A percentile compares a stretch with the other conserved stretches of the same genome.
phyloP scores from a whole-genome alignment of 495 filamentous ascomycete species.

The Penicillium flavigenum region DNA sequence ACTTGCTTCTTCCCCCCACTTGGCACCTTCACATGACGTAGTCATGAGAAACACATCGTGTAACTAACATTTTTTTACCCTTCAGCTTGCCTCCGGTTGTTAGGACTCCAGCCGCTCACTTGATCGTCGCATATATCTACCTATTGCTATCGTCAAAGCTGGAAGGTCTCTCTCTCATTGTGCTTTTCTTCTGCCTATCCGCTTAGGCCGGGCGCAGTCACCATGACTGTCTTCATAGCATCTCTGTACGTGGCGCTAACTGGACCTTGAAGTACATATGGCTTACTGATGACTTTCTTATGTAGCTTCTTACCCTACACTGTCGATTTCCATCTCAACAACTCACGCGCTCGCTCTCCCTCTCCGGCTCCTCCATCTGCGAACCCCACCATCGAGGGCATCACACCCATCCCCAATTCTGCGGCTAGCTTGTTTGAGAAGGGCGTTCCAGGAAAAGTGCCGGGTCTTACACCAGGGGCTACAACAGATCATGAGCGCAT shows the following conservation, averaged over 20 bases:
- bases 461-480: slow-evolving; percentile 55
- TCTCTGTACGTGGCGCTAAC: slow-evolving; percentile 64
- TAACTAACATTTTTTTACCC: slow-evolving; percentile 29
- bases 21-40: slow-evolving; percentile 42
- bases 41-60: slow-evolving; percentile 36
- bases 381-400: slow-evolving; percentile 25
- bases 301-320: slow-evolving; percentile 86
- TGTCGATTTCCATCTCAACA: slow-evolving; percentile 63
- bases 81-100: slow-evolving; percentile 9
- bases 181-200: slow-evolving; percentile 12
- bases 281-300: slow-evolving; percentile 3
- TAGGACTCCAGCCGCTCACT: not conserved
- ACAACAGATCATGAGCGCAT: slow-evolving; percentile 60
- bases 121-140: slow-evolving; percentile 1
- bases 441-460: slow-evolving; percentile 39
- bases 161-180: not conserved
- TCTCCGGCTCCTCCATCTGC: slow-evolving; percentile 33
- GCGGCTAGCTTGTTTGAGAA: slow-evolving; percentile 42
- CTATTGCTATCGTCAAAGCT: not conserved
- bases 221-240: slow-evolving; percentile 79
- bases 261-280: not conserved
- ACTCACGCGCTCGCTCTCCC: slow-evolving; percentile 28
- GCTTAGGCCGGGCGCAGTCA: slow-evolving; percentile 27
- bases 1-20: slow-evolving; percentile 11
- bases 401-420: slow-evolving; percentile 40